Evolutionary conservation across 306 rosid genomes (phyloP).

Genomic region (Citrullus mucosospermus): DNA sequence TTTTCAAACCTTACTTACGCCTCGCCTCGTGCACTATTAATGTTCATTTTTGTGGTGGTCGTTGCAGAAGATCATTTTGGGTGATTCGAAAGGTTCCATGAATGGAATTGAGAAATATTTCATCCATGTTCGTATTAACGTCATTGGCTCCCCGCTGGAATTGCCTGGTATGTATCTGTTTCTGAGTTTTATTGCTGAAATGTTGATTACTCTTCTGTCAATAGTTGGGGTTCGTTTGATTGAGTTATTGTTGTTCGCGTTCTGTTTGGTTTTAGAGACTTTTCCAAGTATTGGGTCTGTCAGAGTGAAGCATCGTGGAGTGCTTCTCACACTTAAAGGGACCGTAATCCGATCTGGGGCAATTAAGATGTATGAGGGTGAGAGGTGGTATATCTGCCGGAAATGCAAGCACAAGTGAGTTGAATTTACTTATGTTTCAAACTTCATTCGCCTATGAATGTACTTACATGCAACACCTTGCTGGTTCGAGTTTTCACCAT

Average conservation of each 20-base stretch:
- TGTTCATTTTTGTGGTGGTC: constrained; percentile 10
- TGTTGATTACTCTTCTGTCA: background rate
- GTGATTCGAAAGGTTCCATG: constrained; percentile 29
- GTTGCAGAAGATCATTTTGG: constrained; percentile 36
- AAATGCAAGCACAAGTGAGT: constrained; percentile 65
- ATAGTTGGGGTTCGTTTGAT: background rate
- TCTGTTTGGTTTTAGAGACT: constrained; percentile 34
- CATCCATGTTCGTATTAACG: constrained; percentile 63
- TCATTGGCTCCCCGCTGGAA: constrained; percentile 71
- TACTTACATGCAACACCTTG: background rate
- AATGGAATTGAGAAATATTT: constrained; percentile 35
- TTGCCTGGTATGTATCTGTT: constrained; percentile 40
- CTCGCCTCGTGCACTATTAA: background rate
- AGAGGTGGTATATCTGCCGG: constrained; percentile 73
- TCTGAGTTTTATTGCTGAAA: background rate
- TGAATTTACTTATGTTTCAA: background rate
- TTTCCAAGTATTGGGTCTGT: constrained; percentile 80
- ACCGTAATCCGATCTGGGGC: constrained; percentile 83
- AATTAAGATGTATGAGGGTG: constrained; percentile 91
- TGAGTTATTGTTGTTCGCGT: background rate
- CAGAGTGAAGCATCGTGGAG: constrained; percentile 72
- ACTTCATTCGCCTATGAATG: background rate
- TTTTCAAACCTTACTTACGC: background rate
- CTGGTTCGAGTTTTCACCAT: background rate
- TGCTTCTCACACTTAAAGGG: constrained; percentile 87